phyloP scores from a whole-genome alignment of 2,329 filamentous ascomycete species.

The Pestalotiopsis sp. region DNA sequence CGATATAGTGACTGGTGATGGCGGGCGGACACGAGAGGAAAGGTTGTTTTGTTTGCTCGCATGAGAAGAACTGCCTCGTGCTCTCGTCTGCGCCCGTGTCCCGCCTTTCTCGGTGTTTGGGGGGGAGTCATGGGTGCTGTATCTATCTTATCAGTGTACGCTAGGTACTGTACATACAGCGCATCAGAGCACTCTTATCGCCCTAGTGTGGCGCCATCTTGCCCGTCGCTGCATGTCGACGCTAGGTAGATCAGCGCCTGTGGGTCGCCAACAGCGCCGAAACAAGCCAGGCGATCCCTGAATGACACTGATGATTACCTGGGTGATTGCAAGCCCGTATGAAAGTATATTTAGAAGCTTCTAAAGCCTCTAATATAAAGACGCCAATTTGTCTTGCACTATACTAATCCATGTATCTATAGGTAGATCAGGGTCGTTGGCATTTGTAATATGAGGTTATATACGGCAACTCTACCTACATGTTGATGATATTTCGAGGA shows the following conservation, averaged over 20 bases:
- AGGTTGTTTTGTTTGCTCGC: neutral
- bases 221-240: neutral
- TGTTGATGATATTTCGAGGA: too few relatives aligned
- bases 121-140: neutral
- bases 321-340: neutral
- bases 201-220: neutral
- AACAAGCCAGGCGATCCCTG: neutral
- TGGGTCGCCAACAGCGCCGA: neutral
- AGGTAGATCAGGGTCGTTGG: neutral
- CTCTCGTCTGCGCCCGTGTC: neutral
- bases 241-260: neutral
- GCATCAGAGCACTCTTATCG: neutral
- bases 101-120: neutral
- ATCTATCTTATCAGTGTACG: neutral
- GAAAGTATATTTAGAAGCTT: too few relatives aligned
- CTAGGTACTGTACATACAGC: neutral
- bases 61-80: neutral
- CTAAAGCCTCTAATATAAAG: neutral
- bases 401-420: neutral
- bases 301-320: neutral
- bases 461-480: too few relatives aligned
- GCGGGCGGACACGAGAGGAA: neutral
- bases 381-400: neutral
- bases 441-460: neutral
- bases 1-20: neutral